Conservation (phyloP, 495 filamentous ascomycete genomes). For the Talaromyces nanjingensis region DNA sequence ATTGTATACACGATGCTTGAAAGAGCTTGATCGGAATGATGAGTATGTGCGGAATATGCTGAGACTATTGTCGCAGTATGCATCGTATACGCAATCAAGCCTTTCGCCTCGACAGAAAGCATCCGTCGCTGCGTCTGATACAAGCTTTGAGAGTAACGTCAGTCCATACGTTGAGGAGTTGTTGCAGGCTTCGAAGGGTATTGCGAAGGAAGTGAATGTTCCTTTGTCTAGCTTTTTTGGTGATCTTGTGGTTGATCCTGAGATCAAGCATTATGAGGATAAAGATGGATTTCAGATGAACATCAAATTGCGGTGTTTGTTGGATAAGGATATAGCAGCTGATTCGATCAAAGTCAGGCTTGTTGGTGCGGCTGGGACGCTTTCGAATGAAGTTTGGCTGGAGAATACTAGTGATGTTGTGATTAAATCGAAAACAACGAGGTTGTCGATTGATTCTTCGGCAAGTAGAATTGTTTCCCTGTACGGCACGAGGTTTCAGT, state of each 20-base stretch:
- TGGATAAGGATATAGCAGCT: conserved; percentile 63
- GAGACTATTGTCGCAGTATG: conserved; percentile 67
- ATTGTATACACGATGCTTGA: conserved; percentile 79
- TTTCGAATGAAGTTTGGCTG: conserved; percentile 37
- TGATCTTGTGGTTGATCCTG: conserved; percentile 59
- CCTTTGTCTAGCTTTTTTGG: conserved; percentile 69
- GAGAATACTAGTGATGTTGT: conserved; percentile 25
- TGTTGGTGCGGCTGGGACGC: conserved; percentile 26
- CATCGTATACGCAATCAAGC: conserved; percentile 30
- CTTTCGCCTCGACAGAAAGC: conserved; percentile 29
- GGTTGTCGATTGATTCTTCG: conserved; percentile 31
- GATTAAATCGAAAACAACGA: conserved; percentile 33
- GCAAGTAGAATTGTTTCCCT: conserved; percentile 18
- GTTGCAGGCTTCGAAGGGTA: conserved; percentile 50
- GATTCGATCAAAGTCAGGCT: conserved; percentile 62
- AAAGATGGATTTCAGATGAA: conserved; percentile 73
- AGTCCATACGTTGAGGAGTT: conserved; percentile 61
- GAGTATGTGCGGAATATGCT: conserved; percentile 74
- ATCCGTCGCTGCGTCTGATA: conserved; percentile 23
- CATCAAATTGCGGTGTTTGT: conserved; percentile 62
- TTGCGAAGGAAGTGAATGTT: conserved; percentile 58
- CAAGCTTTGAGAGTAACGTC: conserved; percentile 47
- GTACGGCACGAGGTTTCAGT: not conserved
- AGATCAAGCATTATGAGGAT: conserved; percentile 60
- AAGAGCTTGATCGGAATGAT: conserved; percentile 64